Evolutionary conservation across 2,329 filamentous ascomycete species (phyloP), one percentile per base, ranked within the genome.

Genomic region (Colletotrichum melonis): DNA sequence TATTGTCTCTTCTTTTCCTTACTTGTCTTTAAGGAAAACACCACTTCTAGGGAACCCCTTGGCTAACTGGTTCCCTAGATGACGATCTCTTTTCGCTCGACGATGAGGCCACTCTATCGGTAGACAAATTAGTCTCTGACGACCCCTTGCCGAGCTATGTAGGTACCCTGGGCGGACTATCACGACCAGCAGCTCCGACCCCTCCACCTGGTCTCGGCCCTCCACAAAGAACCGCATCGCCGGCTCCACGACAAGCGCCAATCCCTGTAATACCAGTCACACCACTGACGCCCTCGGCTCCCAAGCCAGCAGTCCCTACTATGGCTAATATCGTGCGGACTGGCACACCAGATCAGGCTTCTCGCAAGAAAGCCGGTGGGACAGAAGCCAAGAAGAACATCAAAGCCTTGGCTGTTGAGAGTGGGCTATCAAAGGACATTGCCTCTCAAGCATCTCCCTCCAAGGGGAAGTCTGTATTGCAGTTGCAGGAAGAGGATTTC

Each of bases 61-160:
- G 79, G 85, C 86, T 89, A 83, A 89, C 81, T 77, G 77, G 78
- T 72, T 78, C 79, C 79, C 76, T 83, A 93, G 92, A 92, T 82
- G 91, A 93, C 78, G 88, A 90, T 63, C 81, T 90, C n/a, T 84
- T 86, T 71, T 88, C 87, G 12, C 84, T 92, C 38, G 38, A 42
- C 58, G 90, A 92, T 74, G 91, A 92, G 76, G 91, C 88, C 14
- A 87, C 86, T 3, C 86, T 86, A 56, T 91, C 89, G n/a, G 89
- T 94, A 54, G 92, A 94, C 79, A 91, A 91, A 4, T 83, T 94
- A 4, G 92, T 94, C 14, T 89, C 91, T 26, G 92, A 94, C 78
- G 84, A 89, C n/a, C 78, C 80, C 4, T 42, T 72, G 24, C 72
- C 72, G 30, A 54, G 38, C n/a, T 67, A 42, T 28, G n/a, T 72